Base-by-base conservation (phyloP, 2,329 filamentous ascomycete genomes). In the Claviceps monticola region DNA sequence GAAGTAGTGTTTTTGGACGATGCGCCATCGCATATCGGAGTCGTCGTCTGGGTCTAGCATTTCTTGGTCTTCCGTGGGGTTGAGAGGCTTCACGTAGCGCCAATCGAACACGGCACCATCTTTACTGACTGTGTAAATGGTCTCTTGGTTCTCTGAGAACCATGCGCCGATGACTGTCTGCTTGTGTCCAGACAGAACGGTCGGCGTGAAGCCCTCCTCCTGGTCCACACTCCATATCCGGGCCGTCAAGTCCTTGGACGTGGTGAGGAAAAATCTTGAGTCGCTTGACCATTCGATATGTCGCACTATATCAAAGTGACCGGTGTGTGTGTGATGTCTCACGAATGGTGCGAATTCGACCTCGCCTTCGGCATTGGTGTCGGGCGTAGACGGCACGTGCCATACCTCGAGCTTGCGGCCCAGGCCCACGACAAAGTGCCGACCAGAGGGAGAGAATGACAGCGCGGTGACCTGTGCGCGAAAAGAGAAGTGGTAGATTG, bases 101-200 rank as follows among this genome's bases (percentile, higher is more conserved):
- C 93, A 98, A 57, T 86, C 80, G 62, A 97, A 97, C 0, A 97
- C 77, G 2, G 93, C 90, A n/a, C 93, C 94, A 66, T 98, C 94
- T 66, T 94, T 94, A 69, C 91, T 96, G 57, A 95, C 82, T 0
- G 93, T 97, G 65, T 93, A 98, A 51, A 98, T 95, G 48, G 81
- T 88, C 69, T 98, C 94, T 65, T 98, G 93, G 59, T 95, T 83
- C 55, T 85, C 83, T 0, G 90, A 94, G 64, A 98, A 98, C 82
- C 89, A 98, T n/a, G 90, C 90, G n/a, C 85, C 88, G 51, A 94
- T 77, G 3, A 98, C 86, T 16, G 80, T 84, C 67, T 96, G 89
- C 64, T 89, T 83, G 68, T 98, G 94, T 1, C 93, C 93, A 3
- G 88, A 84, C 55, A 98, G 71, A 16, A 90, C 88, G 1, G 93